A percentile compares a stretch with the other conserved stretches of the same genome.
Evolutionary conservation across 192 early-diverging fungal species (phyloP).

Genomic region (Umbelopsis isabellina): DNA sequence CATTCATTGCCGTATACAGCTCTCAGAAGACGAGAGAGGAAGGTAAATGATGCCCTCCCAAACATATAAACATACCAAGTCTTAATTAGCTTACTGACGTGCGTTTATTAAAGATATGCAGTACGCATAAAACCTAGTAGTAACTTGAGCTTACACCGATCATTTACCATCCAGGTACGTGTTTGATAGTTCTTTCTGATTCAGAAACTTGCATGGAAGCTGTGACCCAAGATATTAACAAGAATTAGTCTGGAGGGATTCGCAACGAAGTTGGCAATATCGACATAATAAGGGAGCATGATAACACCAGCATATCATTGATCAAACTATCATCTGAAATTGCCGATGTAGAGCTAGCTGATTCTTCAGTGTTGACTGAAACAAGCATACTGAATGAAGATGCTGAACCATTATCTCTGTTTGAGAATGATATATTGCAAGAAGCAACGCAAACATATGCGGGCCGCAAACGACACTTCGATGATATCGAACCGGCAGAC

Average conservation of each 20-base stretch:
- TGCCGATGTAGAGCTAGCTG: background rate
- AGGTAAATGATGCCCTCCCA: background rate
- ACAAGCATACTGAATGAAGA: background rate
- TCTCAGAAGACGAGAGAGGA: constrained; percentile 7
- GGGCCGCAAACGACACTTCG: background rate
- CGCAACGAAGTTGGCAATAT: background rate
- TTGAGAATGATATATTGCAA: background rate
- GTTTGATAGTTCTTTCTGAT: background rate
- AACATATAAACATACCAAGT: background rate
- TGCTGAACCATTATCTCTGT: background rate
- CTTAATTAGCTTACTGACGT: background rate
- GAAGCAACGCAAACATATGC: constrained; percentile 14
- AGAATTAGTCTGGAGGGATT: background rate
- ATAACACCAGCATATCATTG: background rate
- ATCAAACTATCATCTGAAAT: constrained; percentile 1
- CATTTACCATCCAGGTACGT: constrained; percentile 1
- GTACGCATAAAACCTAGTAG: constrained; percentile 2
- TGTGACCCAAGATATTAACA: background rate
- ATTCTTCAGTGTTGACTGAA: background rate
- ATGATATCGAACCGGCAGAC: background rate
- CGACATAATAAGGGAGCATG: background rate
- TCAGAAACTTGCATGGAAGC: no score
- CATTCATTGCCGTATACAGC: constrained; percentile 14
- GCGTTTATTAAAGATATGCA: background rate
- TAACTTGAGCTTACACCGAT: background rate